These are phyloP conservation scores for Oryza longistaminata DNA, from an alignment of 176 grass and related monocot species.

Conservation along the genomic window DNA sequence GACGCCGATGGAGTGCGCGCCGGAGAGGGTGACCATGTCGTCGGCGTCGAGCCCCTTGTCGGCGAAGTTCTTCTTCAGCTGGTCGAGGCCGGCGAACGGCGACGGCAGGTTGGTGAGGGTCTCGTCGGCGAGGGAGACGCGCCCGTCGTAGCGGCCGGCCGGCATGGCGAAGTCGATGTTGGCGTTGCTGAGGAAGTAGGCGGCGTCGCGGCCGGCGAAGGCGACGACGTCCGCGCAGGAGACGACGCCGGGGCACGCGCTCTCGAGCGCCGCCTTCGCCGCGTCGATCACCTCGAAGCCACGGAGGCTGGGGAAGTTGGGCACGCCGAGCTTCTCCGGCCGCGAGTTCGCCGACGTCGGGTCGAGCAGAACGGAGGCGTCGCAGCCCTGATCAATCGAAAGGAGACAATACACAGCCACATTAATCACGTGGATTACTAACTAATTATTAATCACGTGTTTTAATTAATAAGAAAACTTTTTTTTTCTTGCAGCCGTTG, in stretches of 20 bases:
- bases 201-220: conserved; percentile 51
- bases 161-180: conserved; percentile 34
- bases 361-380: conserved; percentile 51
- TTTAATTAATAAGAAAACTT: too few relatives aligned
- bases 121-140: conserved; percentile 22
- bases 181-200: background rate
- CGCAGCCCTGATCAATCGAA: conserved; percentile 30
- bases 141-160: conserved; percentile 45
- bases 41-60: conserved; percentile 21
- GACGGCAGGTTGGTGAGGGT: conserved; percentile 23
- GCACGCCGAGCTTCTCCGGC: conserved; percentile 39
- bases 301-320: conserved; percentile 38
- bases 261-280: conserved; percentile 36
- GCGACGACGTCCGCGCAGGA: conserved; percentile 54
- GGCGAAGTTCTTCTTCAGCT: conserved; percentile 35
- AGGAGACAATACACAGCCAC: background rate
- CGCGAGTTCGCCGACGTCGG: conserved; percentile 6
- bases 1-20: conserved; percentile 1
- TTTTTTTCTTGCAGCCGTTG: too few relatives aligned
- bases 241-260: conserved; percentile 34
- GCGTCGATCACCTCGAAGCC: conserved; percentile 50
- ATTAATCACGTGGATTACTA: background rate
- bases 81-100: background rate
- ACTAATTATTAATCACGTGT: too few relatives aligned
- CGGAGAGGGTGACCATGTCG: conserved; percentile 27